A percentile compares a stretch with the other conserved stretches of the same genome.
Evolutionary conservation across 768 basidiomycete species (phyloP).

Genomic region (Albatrellus ellisii): DNA sequence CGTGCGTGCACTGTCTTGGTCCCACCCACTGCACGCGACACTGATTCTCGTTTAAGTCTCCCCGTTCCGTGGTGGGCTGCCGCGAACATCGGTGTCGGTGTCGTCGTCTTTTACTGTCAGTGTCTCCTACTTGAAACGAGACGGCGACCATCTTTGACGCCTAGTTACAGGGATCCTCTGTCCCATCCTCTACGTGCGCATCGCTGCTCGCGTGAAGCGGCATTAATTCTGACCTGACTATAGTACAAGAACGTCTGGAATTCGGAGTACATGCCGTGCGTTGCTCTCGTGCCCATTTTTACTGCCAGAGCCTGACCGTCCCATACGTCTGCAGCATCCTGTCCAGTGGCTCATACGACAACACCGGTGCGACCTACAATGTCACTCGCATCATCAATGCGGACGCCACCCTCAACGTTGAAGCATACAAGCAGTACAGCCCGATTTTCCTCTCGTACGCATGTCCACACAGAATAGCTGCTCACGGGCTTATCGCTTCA

Average conservation of each 20-base stretch:
- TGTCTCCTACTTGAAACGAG: background rate
- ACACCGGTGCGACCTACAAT: conserved; percentile 27
- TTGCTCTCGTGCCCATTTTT: conserved; percentile 9
- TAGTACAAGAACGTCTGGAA: conserved; percentile 22
- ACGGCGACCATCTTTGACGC: background rate
- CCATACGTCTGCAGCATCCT: conserved; percentile 13
- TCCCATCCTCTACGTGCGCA: conserved; percentile 19
- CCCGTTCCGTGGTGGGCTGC: conserved; percentile 4
- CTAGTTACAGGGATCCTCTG: conserved; percentile 18
- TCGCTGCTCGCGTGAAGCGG: background rate
- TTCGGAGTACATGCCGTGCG: conserved; percentile 19
- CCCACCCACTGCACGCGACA: no score
- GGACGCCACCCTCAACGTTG: conserved; percentile 21
- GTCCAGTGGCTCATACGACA: conserved; percentile 26
- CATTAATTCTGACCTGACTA: background rate
- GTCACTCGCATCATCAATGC: conserved; percentile 25
- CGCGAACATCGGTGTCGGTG: conserved; percentile 11
- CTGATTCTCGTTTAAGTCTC: no score
- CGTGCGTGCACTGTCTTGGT: no score
- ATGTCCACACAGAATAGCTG: background rate
- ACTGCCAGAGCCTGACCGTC: background rate
- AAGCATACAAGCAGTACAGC: conserved; percentile 26
- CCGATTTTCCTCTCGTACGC: conserved; percentile 25
- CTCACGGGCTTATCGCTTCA: background rate
- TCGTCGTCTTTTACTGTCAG: conserved; percentile 29